Conservation (phyloP, 768 basidiomycete species). For the Termitomyces eurrhizus region DNA sequence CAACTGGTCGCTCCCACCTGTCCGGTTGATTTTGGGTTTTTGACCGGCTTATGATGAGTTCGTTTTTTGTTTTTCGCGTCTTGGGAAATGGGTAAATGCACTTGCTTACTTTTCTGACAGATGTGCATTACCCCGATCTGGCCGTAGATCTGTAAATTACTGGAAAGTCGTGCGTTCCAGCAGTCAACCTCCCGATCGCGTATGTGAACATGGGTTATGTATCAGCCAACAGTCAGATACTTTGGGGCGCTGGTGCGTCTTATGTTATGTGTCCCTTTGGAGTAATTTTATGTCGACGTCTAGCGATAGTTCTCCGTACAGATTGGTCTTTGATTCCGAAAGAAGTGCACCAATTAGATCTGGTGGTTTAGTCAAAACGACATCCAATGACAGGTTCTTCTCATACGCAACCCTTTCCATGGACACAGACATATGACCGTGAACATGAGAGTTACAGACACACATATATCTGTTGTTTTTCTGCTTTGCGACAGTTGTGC, state of each 20-base stretch:
- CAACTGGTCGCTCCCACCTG: too few species aligned
- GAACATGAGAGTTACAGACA: constrained; percentile 4
- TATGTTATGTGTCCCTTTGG: too few species aligned
- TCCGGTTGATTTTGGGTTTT: too few species aligned
- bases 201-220: too few species aligned
- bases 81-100: too few species aligned
- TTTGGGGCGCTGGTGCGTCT: too few species aligned
- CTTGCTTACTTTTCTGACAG: too few species aligned
- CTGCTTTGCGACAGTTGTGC: too few species aligned
- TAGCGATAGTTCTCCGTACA: not conserved
- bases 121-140: not conserved
- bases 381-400: constrained; percentile 10
- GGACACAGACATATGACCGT: not conserved
- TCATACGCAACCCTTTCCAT: constrained; percentile 1
- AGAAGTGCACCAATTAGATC: not conserved
- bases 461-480: not conserved
- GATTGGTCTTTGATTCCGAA: not conserved
- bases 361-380: not conserved
- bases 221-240: too few species aligned
- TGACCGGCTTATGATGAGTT: too few species aligned
- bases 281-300: too few species aligned
- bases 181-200: not conserved
- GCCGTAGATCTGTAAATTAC: not conserved
- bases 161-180: not conserved
- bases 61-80: too few species aligned